Conservation (phyloP, 495 filamentous ascomycete species). For the Oidiodendron maius region DNA sequence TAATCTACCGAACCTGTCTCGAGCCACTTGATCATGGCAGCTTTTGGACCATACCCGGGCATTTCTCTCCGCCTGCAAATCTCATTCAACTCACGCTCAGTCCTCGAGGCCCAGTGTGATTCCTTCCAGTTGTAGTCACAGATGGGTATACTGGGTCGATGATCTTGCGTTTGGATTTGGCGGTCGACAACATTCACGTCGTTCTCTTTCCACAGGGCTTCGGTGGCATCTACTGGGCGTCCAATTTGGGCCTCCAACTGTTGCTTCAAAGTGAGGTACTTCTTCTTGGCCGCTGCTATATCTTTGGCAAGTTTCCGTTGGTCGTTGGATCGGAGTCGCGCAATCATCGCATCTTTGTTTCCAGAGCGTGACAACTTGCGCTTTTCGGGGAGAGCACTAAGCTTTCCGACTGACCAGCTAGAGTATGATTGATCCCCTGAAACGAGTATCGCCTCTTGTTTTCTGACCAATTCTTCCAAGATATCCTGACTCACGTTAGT, state of each 20-base stretch:
- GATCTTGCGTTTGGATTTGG: background rate
- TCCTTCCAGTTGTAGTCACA: conserved; percentile 13
- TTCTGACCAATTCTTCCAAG: background rate
- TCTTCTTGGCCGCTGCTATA: background rate
- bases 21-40: conserved; percentile 12
- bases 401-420: background rate
- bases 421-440: background rate
- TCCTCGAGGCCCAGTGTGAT: conserved; percentile 11
- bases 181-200: background rate
- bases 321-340: conserved; percentile 1
- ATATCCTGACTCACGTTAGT: background rate
- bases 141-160: background rate
- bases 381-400: background rate
- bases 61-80: conserved; percentile 9
- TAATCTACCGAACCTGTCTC: conserved; percentile 11
- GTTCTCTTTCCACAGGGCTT: background rate
- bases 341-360: background rate
- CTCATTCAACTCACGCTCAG: conserved; percentile 6
- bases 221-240: background rate
- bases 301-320: background rate
- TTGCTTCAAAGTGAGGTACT: background rate
- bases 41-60: conserved; percentile 5
- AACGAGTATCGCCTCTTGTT: no score
- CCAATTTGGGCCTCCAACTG: conserved; percentile 4
- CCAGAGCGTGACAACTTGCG: background rate